These are phyloP conservation scores for Aspergillus fijiensis DNA, from an alignment of 2,329 filamentous ascomycete genomes.

Conservation along the genomic window DNA sequence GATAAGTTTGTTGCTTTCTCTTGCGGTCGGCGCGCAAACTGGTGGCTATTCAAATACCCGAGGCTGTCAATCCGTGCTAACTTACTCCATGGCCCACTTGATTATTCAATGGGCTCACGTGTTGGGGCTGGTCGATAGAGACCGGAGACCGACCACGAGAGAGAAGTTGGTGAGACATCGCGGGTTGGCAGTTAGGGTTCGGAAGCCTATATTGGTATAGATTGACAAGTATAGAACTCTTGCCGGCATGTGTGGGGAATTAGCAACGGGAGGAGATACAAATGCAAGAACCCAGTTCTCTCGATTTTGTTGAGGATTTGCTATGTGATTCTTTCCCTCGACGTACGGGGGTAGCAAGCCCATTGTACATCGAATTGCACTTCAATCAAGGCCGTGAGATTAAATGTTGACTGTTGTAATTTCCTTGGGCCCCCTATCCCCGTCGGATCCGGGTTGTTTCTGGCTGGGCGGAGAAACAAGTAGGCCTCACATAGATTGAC, in stretches of 20 bases:
- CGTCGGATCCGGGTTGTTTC: background rate
- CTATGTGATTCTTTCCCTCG: no score
- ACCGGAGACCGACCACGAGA: background rate
- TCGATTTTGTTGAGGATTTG: no score
- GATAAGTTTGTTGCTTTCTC: background rate
- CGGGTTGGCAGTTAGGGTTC: slow-evolving; percentile 5
- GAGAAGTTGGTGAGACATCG: slow-evolving; percentile 16
- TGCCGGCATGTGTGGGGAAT: background rate
- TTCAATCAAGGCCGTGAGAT: background rate
- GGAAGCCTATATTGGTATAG: slow-evolving; percentile 2
- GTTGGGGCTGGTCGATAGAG: background rate
- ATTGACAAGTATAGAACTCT: background rate
- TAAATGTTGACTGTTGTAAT: background rate
- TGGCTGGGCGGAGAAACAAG: background rate
- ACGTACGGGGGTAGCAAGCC: no score
- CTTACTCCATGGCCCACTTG: no score
- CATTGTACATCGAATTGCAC: background rate
- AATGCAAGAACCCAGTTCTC: background rate
- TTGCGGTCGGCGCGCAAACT: background rate
- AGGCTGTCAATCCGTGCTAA: background rate
- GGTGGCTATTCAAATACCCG: background rate
- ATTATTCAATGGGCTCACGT: no score
- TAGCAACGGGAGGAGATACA: background rate
- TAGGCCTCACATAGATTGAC: background rate
- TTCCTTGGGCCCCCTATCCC: background rate